These are phyloP conservation scores for Podila minutissima DNA, from an alignment of 192 early-diverging fungal species.

Conservation along the genomic window DNA sequence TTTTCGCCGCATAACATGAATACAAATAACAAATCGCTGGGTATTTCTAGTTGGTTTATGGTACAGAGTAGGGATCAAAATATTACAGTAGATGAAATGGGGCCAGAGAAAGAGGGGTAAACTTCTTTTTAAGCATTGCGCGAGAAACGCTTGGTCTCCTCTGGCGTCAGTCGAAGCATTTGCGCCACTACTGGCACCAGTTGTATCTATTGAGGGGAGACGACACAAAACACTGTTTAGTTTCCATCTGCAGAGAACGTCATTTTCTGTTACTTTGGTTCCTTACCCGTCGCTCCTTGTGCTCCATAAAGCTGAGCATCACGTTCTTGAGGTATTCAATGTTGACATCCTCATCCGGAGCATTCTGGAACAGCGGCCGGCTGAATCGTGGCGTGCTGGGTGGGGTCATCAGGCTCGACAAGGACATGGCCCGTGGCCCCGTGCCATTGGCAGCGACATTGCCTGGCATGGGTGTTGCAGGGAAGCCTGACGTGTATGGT, in stretches of 20 bases:
- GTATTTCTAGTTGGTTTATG: no score
- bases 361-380: slow-evolving; percentile 1
- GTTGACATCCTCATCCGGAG: slow-evolving; percentile 66
- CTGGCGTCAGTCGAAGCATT: slow-evolving; percentile 71
- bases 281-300: slow-evolving; percentile 74
- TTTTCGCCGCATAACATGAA: no score
- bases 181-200: slow-evolving; percentile 75
- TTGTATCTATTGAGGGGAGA: slow-evolving; percentile 34
- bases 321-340: slow-evolving; percentile 80
- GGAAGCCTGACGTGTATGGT: slow-evolving; percentile 10
- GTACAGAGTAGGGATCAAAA: no score
- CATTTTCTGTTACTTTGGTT: not conserved
- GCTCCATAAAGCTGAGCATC: slow-evolving; percentile 79
- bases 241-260: no score
- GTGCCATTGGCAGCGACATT: not conserved
- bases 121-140: not conserved
- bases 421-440: not conserved
- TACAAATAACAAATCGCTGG: no score
- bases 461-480: slow-evolving; percentile 9
- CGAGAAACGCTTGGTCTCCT: slow-evolving; percentile 67
- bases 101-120: no score
- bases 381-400: slow-evolving; percentile 24
- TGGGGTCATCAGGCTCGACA: not conserved
- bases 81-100: no score
- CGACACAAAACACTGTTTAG: not conserved